Conservation (phyloP, 1,139 yeast species). For the Diutina mesorugosa region DNA sequence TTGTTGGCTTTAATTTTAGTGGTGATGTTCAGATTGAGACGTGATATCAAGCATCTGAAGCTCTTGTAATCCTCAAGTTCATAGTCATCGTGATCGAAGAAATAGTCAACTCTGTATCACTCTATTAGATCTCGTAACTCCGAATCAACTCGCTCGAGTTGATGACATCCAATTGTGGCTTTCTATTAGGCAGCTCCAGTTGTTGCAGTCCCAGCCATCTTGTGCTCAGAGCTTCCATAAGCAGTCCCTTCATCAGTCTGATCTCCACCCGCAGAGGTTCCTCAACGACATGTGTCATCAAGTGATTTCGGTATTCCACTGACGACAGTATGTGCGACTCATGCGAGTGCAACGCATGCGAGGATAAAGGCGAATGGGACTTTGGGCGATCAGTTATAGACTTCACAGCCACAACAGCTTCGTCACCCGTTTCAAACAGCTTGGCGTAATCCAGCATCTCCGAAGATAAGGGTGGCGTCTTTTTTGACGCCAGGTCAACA, state of each 20-base stretch:
- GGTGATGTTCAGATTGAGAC: constrained; percentile 34
- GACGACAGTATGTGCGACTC: neutral
- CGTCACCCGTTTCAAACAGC: neutral
- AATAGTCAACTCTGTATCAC: neutral
- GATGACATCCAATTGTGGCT: neutral
- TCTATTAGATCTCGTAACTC: neutral
- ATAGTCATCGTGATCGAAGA: neutral
- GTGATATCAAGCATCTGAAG: constrained; percentile 43
- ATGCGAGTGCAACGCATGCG: neutral
- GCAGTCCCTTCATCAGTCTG: neutral
- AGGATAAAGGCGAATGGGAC: neutral
- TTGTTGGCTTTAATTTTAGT: constrained; percentile 24
- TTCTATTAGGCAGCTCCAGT: neutral
- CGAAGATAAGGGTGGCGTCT: neutral
- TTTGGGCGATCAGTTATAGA: neutral
- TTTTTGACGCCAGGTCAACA: neutral
- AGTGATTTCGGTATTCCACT: constrained; percentile 1
- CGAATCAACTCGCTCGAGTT: neutral
- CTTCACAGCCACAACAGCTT: neutral
- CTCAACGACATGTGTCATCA: neutral
- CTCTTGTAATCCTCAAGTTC: constrained; percentile 18
- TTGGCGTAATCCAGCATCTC: neutral
- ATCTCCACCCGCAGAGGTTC: neutral
- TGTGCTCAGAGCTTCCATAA: neutral
- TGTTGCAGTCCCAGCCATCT: neutral